Evolutionary conservation across 140 eudicot species (phyloP).

Genomic region (Cichorium intybus): DNA sequence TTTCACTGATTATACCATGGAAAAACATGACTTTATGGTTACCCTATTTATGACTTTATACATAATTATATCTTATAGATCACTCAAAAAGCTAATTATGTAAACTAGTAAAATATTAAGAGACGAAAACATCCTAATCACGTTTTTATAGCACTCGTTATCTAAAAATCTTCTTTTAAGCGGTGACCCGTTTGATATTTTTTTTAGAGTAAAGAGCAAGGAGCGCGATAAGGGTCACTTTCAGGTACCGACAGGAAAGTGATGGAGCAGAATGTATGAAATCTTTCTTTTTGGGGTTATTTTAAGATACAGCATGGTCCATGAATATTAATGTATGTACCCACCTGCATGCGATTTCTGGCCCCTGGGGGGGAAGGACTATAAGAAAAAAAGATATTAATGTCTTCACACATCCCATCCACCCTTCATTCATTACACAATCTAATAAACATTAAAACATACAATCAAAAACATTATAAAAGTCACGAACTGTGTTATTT

Average conservation of each 20-base stretch:
- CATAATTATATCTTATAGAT: too few species aligned
- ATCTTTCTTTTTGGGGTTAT: constrained; percentile 23
- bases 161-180: background rate
- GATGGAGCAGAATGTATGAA: constrained; percentile 39
- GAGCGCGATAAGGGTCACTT: constrained; percentile 28
- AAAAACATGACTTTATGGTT: too few species aligned
- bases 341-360: constrained; percentile 12
- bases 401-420: constrained; percentile 40
- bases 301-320: constrained; percentile 25
- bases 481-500: background rate
- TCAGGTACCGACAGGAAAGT: constrained; percentile 38
- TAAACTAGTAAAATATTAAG: too few species aligned
- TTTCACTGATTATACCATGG: too few species aligned
- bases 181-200: background rate
- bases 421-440: constrained; percentile 11
- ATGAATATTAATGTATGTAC: constrained; percentile 12
- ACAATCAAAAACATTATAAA: background rate
- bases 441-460: background rate
- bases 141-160: background rate
- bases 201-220: background rate
- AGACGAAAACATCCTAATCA: background rate
- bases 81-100: too few species aligned
- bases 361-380: background rate
- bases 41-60: too few species aligned
- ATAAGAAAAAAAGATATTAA: constrained; percentile 6